phyloP scores from a whole-genome alignment of 805 yeast species.

The Metschnikowia borealis region DNA sequence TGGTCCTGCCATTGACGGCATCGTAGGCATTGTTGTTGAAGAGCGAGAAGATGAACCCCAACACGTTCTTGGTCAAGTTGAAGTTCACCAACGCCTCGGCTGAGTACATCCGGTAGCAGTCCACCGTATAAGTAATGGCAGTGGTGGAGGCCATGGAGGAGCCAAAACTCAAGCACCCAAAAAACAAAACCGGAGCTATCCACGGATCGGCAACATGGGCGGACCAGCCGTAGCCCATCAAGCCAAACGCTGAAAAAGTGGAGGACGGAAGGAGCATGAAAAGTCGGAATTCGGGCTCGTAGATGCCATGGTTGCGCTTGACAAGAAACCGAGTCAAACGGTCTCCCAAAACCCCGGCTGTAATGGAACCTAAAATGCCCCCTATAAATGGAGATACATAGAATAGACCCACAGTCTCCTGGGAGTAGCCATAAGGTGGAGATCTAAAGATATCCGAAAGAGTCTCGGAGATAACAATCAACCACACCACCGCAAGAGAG shows the following conservation, averaged over 20 bases:
- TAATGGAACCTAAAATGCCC: constrained; percentile 52
- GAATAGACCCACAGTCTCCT: constrained; percentile 48
- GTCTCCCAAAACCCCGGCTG: constrained; percentile 51
- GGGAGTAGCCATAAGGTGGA: constrained; percentile 43
- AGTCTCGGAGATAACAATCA: constrained; percentile 56
- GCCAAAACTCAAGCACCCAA: constrained; percentile 57
- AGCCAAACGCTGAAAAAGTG: constrained; percentile 45
- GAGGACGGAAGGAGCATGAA: constrained; percentile 48
- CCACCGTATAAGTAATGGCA: constrained; percentile 57
- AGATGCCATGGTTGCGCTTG: constrained; percentile 46
- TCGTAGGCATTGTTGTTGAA: constrained; percentile 48
- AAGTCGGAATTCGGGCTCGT: constrained; percentile 61
- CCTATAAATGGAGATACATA: constrained; percentile 57
- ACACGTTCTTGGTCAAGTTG: constrained; percentile 49
- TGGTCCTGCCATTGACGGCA: constrained; percentile 39
- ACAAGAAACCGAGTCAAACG: constrained; percentile 43
- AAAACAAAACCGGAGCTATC: constrained; percentile 56
- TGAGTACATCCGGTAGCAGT: constrained; percentile 53
- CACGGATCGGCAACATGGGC: constrained; percentile 43
- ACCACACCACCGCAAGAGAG: constrained; percentile 59
- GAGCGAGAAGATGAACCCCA: constrained; percentile 54
- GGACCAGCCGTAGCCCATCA: constrained; percentile 66
- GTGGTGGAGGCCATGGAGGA: constrained; percentile 59
- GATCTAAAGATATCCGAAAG: constrained; percentile 46
- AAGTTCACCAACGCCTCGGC: constrained; percentile 56